These are phyloP conservation scores for Arthrobotrys conoides DNA, from an alignment of 2,329 filamentous ascomycete species.

Conservation along the genomic window DNA sequence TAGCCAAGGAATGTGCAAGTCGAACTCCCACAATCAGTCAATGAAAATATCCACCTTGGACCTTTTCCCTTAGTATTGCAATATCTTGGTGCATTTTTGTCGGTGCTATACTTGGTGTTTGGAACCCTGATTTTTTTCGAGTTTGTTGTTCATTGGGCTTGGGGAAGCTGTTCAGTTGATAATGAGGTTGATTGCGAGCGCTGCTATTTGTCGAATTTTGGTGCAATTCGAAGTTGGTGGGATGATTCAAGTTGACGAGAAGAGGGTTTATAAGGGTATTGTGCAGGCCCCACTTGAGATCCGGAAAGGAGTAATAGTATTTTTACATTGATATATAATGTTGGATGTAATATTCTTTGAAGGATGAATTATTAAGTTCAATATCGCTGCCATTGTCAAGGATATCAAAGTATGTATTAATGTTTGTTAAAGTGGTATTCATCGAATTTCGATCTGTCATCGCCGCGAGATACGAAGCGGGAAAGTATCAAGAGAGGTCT, in stretches of 20 bases:
- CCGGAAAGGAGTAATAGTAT: constrained; percentile 24
- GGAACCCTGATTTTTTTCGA: constrained; percentile 41
- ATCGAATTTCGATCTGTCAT: too few species aligned
- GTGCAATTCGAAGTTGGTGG: constrained; percentile 38
- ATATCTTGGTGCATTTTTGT: constrained; percentile 33
- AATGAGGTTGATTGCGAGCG: constrained; percentile 35
- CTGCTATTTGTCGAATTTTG: constrained; percentile 31
- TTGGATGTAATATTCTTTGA: background rate
- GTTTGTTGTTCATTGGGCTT: constrained; percentile 36
- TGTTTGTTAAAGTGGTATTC: too few species aligned
- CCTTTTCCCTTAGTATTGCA: constrained; percentile 14
- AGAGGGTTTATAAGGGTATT: constrained; percentile 27
- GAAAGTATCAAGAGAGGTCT: too few species aligned
- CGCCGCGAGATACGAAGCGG: too few species aligned
- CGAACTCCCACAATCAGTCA: background rate
- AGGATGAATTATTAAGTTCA: background rate
- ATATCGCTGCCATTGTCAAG: too few species aligned
- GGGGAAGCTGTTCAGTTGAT: constrained; percentile 29
- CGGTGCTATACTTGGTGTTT: constrained; percentile 34
- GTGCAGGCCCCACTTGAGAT: constrained; percentile 33
- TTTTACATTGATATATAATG: background rate
- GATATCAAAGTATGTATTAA: too few species aligned
- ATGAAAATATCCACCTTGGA: constrained; percentile 17
- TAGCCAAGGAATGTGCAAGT: background rate
- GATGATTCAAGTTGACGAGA: constrained; percentile 42